These are phyloP conservation scores for Ephemerocybe angulata DNA, from an alignment of 768 basidiomycete species.

Conservation along the genomic window DNA sequence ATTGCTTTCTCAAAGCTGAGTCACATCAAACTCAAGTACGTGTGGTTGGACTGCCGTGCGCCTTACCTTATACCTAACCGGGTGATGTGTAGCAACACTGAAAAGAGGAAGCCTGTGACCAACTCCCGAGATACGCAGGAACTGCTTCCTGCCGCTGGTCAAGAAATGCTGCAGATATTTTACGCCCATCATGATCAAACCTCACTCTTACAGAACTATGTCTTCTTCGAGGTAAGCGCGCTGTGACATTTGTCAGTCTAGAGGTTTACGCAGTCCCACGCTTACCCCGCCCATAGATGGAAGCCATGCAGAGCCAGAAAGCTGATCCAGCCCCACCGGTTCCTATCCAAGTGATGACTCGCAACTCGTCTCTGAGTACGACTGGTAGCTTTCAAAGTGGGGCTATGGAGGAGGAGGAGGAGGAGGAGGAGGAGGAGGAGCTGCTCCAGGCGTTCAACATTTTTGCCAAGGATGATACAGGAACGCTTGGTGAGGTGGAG, in stretches of 20 bases:
- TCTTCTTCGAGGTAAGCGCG: conserved; percentile 83
- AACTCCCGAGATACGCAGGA: conserved; percentile 98
- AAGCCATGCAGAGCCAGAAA: no score
- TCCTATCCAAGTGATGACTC: no score
- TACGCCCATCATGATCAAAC: conserved; percentile 90
- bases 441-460: conserved; percentile 96
- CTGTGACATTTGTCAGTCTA: not conserved
- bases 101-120: conserved; percentile 97
- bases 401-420: not conserved
- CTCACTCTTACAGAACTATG: conserved; percentile 89
- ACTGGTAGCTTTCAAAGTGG: no score
- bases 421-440: conserved; percentile 66
- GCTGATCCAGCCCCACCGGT: no score
- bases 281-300: no score
- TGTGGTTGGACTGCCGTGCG: conserved; percentile 11
- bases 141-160: conserved; percentile 90
- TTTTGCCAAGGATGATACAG: conserved; percentile 95
- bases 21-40: conserved; percentile 84
- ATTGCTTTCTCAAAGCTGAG: conserved; percentile 86
- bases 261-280: not conserved
- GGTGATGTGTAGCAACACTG: conserved; percentile 98
- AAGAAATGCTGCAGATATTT: conserved; percentile 96
- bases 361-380: no score
- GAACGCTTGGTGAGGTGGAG: conserved; percentile 83
- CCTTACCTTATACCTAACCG: no score